These are phyloP conservation scores for Magnolia officinalis DNA, from an alignment of 164 flowering plant genomes.

Conservation along the genomic window DNA sequence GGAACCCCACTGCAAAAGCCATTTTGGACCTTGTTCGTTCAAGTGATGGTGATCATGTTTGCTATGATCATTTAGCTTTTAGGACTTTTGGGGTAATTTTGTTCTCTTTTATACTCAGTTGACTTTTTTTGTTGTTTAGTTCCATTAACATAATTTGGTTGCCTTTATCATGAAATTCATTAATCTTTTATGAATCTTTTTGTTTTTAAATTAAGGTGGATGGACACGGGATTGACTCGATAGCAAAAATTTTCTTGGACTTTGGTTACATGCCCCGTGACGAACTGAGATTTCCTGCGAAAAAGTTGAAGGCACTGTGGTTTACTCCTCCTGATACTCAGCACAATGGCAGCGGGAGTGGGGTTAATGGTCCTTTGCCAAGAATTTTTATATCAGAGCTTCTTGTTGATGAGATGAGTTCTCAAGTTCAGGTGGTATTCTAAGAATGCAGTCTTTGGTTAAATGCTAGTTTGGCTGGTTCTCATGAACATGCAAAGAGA, in stretches of 20 bases:
- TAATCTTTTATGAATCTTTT: background rate
- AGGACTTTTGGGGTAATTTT: constrained; percentile 75
- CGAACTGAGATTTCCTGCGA: constrained; percentile 81
- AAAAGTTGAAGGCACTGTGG: constrained; percentile 89
- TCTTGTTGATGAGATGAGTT: constrained; percentile 85
- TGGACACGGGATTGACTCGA: constrained; percentile 85
- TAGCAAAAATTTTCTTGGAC: constrained; percentile 70
- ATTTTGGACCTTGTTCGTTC: constrained; percentile 73
- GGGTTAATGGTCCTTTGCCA: constrained; percentile 83
- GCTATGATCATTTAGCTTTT: constrained; percentile 88
- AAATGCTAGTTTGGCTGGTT: background rate
- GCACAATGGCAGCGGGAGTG: constrained; percentile 35
- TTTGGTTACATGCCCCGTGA: constrained; percentile 68
- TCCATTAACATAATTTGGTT: background rate
- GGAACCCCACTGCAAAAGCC: constrained; percentile 83
- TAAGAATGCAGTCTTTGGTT: constrained; percentile 5
- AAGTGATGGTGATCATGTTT: constrained; percentile 43
- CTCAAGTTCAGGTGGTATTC: constrained; percentile 63
- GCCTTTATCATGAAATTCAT: background rate
- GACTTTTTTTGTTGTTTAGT: background rate
- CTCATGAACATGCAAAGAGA: background rate
- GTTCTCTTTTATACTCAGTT: background rate
- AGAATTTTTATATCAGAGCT: constrained; percentile 91
- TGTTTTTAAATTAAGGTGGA: constrained; percentile 42
- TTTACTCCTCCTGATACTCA: constrained; percentile 67